phyloP scores from a whole-genome alignment of 2,329 filamentous ascomycete genomes.

The Epichloe uncinata region DNA sequence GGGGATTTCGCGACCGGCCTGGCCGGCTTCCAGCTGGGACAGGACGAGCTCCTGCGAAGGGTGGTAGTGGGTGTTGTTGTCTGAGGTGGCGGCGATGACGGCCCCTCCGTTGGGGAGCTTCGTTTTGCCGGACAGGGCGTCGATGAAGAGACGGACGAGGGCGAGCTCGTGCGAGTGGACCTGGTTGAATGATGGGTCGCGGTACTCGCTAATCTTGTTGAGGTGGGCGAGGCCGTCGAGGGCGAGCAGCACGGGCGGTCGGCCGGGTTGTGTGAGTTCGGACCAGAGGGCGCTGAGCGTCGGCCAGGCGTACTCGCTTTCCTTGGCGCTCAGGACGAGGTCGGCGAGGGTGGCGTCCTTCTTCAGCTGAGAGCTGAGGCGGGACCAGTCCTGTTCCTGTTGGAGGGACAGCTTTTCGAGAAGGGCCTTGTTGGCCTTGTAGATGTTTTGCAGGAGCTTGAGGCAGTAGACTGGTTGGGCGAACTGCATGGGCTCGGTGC shows the following conservation, averaged over 20 bases:
- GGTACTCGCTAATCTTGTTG: conserved; percentile 69
- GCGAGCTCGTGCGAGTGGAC: conserved; percentile 81
- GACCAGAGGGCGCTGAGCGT: conserved; percentile 71
- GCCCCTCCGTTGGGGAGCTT: conserved; percentile 60
- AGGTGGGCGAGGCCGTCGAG: conserved; percentile 71
- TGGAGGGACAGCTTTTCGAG: conserved; percentile 39
- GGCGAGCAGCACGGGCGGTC: conserved; percentile 53
- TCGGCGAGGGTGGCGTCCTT: conserved; percentile 52
- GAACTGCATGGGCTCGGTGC: conserved; percentile 47
- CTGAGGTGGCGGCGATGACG: conserved; percentile 60
- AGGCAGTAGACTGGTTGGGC: conserved; percentile 68
- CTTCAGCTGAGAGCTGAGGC: conserved; percentile 25
- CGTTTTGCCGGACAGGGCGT: conserved; percentile 50
- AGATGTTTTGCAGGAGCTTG: conserved; percentile 58
- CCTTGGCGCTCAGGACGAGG: conserved; percentile 57
- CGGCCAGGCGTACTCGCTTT: conserved; percentile 65
- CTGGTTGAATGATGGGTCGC: conserved; percentile 51
- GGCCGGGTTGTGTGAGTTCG: conserved; percentile 50
- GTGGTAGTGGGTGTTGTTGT: conserved; percentile 53
- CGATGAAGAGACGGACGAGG: conserved; percentile 61
- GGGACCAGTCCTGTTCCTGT: conserved; percentile 29
- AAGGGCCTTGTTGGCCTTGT: conserved; percentile 55
- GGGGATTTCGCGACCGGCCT: conserved; percentile 24
- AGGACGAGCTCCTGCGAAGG: conserved; percentile 58
- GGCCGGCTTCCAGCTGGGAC: conserved; percentile 35